These are phyloP conservation scores for Mimosa bimucronata DNA, from an alignment of 306 rosid genomes.

Conservation along the genomic window DNA sequence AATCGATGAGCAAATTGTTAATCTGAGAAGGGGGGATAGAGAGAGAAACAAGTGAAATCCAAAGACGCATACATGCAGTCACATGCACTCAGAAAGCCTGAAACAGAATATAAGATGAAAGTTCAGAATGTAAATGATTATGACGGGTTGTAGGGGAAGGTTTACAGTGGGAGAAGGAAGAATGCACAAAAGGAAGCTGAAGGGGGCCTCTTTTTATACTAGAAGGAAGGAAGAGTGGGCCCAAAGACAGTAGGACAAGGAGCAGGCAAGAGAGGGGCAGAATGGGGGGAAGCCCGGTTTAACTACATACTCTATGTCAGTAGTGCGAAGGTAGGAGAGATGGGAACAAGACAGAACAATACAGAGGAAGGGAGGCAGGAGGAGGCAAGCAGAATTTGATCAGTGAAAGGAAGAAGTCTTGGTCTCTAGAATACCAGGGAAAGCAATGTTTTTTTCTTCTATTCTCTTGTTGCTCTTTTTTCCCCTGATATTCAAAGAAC, in stretches of 20 bases:
- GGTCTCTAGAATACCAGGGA: neutral
- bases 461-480: neutral
- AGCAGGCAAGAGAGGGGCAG: neutral
- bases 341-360: neutral
- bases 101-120: conserved; percentile 25
- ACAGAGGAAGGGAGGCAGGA: neutral
- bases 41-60: conserved; percentile 20
- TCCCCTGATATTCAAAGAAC: neutral
- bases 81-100: neutral
- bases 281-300: neutral
- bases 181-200: neutral
- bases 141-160: neutral
- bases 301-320: neutral
- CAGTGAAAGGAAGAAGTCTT: neutral
- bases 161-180: neutral
- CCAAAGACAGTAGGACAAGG: neutral
- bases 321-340: neutral
- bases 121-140: conserved; percentile 16
- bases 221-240: neutral
- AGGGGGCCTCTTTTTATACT: neutral
- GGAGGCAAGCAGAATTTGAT: neutral
- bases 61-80: neutral
- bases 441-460: neutral
- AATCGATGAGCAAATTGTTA: neutral
- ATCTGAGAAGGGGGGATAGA: neutral